A percentile compares a stretch with the other conserved stretches of the same genome.
These are phyloP conservation scores for Noccaea caerulescens DNA, from an alignment of 345 rosid species.

Conservation along the genomic window DNA sequence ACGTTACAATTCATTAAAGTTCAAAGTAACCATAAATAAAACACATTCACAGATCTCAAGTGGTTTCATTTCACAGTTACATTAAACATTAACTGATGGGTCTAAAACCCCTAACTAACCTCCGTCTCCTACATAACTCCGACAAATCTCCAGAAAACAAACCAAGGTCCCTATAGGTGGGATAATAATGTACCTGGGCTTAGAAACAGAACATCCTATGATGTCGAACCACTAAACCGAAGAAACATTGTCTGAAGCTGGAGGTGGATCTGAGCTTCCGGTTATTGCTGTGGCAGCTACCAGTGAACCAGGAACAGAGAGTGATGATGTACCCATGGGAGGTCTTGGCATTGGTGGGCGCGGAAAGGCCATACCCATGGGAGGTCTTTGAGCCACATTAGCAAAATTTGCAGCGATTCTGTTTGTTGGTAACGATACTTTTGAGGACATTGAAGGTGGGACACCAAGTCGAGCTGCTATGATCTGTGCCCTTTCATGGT, in stretches of 20 bases:
- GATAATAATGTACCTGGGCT: slow-evolving; percentile 37
- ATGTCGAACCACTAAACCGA: slow-evolving; percentile 31
- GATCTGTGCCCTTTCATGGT: slow-evolving; percentile 90
- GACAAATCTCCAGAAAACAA: slow-evolving; percentile 15
- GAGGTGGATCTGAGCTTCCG: slow-evolving; percentile 58
- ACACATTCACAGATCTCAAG: slow-evolving; percentile 34
- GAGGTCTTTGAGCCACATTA: slow-evolving; percentile 68
- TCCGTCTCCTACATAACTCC: slow-evolving; percentile 32
- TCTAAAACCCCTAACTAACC: slow-evolving; percentile 41
- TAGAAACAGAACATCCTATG: slow-evolving; percentile 15
- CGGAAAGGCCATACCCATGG: slow-evolving; percentile 61
- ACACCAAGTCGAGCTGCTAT: slow-evolving; percentile 85
- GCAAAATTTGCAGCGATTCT: slow-evolving; percentile 70
- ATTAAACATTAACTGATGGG: slow-evolving; percentile 31
- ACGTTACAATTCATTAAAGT: slow-evolving; percentile 23
- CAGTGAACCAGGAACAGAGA: slow-evolving; percentile 51
- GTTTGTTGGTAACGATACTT: slow-evolving; percentile 60
- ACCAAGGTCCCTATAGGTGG: slow-evolving; percentile 28
- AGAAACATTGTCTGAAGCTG: slow-evolving; percentile 40
- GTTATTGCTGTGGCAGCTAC: slow-evolving; percentile 54
- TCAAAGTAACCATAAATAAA: slow-evolving; percentile 18
- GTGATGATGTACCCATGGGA: slow-evolving; percentile 44
- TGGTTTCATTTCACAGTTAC: slow-evolving; percentile 29
- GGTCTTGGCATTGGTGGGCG: slow-evolving; percentile 78
- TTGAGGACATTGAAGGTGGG: slow-evolving; percentile 67